Conservation (phyloP, 345 rosid species). For the Aquilaria yunnanensis region DNA sequence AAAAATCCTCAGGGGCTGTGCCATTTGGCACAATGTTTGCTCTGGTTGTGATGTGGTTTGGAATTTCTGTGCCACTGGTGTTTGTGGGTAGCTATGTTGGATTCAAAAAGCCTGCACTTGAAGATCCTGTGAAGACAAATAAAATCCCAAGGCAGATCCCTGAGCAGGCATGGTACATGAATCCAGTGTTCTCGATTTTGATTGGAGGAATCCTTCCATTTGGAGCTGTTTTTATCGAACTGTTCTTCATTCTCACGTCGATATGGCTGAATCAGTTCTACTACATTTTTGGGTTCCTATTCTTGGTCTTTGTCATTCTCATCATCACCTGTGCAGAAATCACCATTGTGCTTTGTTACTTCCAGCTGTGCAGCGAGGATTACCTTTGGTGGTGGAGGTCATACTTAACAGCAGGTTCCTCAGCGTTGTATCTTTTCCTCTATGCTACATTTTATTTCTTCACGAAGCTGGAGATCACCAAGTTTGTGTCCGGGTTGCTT, state of each 20-base stretch:
- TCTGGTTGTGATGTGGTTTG: slow-evolving; percentile 66
- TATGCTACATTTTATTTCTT: slow-evolving; percentile 79
- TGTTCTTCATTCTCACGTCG: slow-evolving; percentile 82
- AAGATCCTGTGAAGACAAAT: slow-evolving; percentile 76
- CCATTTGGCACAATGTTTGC: slow-evolving; percentile 93
- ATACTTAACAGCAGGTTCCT: slow-evolving; percentile 79
- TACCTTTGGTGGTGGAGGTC: slow-evolving; percentile 94
- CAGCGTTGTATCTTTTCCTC: slow-evolving; percentile 65
- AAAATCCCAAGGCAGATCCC: slow-evolving; percentile 84
- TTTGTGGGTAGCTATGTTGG: slow-evolving; percentile 62
- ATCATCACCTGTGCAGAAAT: slow-evolving; percentile 69
- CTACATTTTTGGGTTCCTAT: slow-evolving; percentile 83
- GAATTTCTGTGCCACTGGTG: slow-evolving; percentile 72
- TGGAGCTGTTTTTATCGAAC: slow-evolving; percentile 80
- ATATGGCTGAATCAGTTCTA: slow-evolving; percentile 90
- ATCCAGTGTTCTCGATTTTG: slow-evolving; percentile 64
- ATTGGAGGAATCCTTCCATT: slow-evolving; percentile 79
- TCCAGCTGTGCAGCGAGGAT: slow-evolving; percentile 80
- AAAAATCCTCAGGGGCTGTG: slow-evolving; percentile 80
- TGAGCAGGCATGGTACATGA: slow-evolving; percentile 87
- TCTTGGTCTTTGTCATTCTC: slow-evolving; percentile 67
- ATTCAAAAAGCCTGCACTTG: slow-evolving; percentile 64
- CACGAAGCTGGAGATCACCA: slow-evolving; percentile 78
- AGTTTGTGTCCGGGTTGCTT: slow-evolving; percentile 53
- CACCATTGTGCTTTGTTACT: slow-evolving; percentile 74